Conservation (phyloP, 2,329 filamentous ascomycete species). For the Aspergillus ochraceus region DNA sequence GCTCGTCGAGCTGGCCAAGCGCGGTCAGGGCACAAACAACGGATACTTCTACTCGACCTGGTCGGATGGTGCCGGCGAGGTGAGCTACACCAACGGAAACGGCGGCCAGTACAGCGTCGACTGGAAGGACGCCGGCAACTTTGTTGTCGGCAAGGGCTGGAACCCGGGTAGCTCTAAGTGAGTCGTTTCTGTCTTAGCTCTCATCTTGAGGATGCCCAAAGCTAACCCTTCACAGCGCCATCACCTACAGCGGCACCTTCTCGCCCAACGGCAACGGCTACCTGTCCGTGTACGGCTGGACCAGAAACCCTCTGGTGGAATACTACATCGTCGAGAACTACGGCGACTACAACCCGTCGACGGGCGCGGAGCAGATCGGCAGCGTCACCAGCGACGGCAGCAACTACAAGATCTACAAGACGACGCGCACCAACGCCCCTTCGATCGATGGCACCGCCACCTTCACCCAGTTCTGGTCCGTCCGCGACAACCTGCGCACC, state of each 20-base stretch:
- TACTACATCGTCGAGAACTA: constrained; percentile 42
- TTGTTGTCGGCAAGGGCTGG: constrained; percentile 62
- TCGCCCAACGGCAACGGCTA: constrained; percentile 34
- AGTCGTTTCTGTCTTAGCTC: constrained; percentile 6
- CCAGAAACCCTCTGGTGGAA: constrained; percentile 36
- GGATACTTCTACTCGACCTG: constrained; percentile 54
- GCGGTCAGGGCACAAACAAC: constrained; percentile 33
- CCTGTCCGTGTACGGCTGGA: constrained; percentile 45
- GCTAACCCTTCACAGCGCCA: constrained; percentile 3
- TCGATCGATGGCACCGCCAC: constrained; percentile 43
- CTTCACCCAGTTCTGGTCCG: constrained; percentile 47
- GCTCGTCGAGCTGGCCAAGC: constrained; percentile 11
- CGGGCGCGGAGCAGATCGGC: constrained; percentile 32
- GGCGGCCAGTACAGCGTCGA: constrained; percentile 47
- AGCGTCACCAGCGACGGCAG: constrained; percentile 39
- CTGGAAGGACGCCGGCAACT: constrained; percentile 53
- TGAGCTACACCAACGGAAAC: constrained; percentile 49
- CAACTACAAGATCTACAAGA: constrained; percentile 42
- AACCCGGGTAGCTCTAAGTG: constrained; percentile 54
- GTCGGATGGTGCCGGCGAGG: constrained; percentile 47
- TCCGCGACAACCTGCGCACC: constrained; percentile 37
- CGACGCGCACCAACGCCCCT: constrained; percentile 38
- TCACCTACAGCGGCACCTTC: constrained; percentile 32
- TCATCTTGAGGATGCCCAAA: too few relatives aligned
- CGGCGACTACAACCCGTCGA: constrained; percentile 34